Percentiles rank a stretch among this genome's conserved stretches.
These are phyloP conservation scores for Leptomonas pyrrhocoris DNA, from an alignment of 208 protist species.

Conservation along the genomic window DNA sequence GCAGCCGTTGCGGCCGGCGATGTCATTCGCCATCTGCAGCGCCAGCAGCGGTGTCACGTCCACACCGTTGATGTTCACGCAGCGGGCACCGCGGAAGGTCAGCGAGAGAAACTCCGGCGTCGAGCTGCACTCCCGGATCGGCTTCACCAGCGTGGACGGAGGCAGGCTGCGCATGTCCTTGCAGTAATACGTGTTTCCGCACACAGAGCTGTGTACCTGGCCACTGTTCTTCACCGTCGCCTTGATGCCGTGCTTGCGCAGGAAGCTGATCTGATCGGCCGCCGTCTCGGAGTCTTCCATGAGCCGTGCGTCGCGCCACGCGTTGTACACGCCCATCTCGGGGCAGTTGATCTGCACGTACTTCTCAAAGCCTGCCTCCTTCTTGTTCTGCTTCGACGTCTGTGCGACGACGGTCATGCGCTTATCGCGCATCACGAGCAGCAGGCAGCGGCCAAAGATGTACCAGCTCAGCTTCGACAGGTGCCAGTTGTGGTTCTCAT, in stretches of 20 bases:
- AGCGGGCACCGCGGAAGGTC: conserved; percentile 72
- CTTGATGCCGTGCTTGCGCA: conserved; percentile 78
- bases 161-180: conserved; percentile 63
- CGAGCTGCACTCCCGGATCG: conserved; percentile 63
- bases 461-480: conserved; percentile 82
- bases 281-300: conserved; percentile 83
- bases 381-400: conserved; percentile 83
- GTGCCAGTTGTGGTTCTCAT: conserved; percentile 92
- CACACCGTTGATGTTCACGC: conserved; percentile 83
- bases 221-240: conserved; percentile 50
- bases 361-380: conserved; percentile 89
- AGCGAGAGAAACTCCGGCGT: conserved; percentile 85
- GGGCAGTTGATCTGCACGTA: conserved; percentile 85
- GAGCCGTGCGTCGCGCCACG: conserved; percentile 86
- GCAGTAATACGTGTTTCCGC: conserved; percentile 84
- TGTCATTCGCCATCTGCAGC: conserved; percentile 86
- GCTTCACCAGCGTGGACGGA: conserved; percentile 59
- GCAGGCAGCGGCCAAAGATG: conserved; percentile 83
- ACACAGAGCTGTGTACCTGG: conserved; percentile 86
- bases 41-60: conserved; percentile 82
- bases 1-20: conserved; percentile 88
- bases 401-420: conserved; percentile 89
- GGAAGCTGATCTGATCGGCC: conserved; percentile 78
- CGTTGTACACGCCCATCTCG: conserved; percentile 90
- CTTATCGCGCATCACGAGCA: conserved; percentile 74